These are phyloP conservation scores for Cucurbita pepo DNA, from an alignment of 306 rosid genomes.

Conservation along the genomic window DNA sequence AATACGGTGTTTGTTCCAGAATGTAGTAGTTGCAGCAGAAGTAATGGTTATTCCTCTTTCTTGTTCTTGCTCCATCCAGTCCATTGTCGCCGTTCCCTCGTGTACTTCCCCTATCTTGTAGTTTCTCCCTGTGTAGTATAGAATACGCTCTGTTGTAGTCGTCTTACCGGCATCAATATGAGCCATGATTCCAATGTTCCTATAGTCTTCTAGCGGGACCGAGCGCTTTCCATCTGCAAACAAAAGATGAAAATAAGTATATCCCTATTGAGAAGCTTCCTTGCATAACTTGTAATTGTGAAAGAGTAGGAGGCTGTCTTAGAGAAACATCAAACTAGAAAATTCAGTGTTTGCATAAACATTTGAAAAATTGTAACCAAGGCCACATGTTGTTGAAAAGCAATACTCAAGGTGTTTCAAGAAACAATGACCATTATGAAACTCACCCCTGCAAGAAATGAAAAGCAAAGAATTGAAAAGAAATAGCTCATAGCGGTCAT, in stretches of 20 bases:
- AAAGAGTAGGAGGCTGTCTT: not conserved
- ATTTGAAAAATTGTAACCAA: not conserved
- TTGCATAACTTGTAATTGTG: not conserved
- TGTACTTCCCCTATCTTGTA: slow-evolving; percentile 98
- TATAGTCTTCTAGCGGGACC: slow-evolving; percentile 63
- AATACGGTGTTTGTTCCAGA: slow-evolving; percentile 84
- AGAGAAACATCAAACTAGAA: not conserved
- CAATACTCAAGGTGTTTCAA: no score
- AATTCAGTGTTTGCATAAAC: not conserved
- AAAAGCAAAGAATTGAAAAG: not conserved
- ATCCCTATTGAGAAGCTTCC: not conserved
- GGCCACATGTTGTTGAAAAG: not conserved
- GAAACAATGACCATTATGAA: not conserved
- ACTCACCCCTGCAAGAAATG: not conserved
- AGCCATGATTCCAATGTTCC: slow-evolving; percentile 96
- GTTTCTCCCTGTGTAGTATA: slow-evolving; percentile 83
- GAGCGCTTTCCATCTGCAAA: slow-evolving; percentile 39
- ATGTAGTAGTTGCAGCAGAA: slow-evolving; percentile 95
- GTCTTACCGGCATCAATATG: slow-evolving; percentile 97
- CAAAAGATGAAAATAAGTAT: not conserved
- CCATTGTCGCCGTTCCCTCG: slow-evolving; percentile 96
- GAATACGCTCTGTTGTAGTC: slow-evolving; percentile 76
- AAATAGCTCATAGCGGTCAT: not conserved
- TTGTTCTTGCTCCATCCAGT: slow-evolving; percentile 99
- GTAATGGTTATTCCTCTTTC: slow-evolving; percentile 98